Conservation (phyloP, 2,329 filamentous ascomycete species). For the Aspergillus ochraceus region DNA sequence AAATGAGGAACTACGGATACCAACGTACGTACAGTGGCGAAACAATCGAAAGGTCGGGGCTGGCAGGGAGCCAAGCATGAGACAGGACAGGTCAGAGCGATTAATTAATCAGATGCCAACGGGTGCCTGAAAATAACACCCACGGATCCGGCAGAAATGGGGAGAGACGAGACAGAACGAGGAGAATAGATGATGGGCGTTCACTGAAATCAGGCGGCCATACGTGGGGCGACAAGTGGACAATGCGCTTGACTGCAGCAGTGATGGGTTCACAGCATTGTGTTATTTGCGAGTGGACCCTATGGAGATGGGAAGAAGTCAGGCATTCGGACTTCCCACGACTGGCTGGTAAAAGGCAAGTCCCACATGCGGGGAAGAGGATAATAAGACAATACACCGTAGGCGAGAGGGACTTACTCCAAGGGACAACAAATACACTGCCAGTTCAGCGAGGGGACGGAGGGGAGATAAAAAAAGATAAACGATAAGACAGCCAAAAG, state of each 20-base stretch:
- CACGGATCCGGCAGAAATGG: neutral
- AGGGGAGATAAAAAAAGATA: too few species aligned
- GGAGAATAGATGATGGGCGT: neutral
- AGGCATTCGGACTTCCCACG: neutral
- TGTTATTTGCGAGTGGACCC: slow-evolving; percentile 2
- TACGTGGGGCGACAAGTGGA: slow-evolving; percentile 20
- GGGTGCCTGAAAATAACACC: neutral
- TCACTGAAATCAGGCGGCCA: slow-evolving; percentile 12
- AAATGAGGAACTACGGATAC: slow-evolving; percentile 4
- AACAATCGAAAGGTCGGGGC: neutral
- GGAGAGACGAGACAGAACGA: neutral
- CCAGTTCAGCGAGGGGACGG: neutral
- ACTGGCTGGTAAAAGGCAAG: neutral
- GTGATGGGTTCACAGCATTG: slow-evolving; percentile 13
- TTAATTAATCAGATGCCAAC: neutral
- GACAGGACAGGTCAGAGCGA: neutral
- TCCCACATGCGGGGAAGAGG: neutral
- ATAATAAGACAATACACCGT: too few species aligned
- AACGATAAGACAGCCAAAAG: neutral
- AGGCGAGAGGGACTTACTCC: neutral
- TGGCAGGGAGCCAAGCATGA: slow-evolving; percentile 3
- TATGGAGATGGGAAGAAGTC: neutral
- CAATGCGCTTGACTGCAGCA: slow-evolving; percentile 19
- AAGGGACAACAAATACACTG: neutral
- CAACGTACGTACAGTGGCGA: slow-evolving; percentile 11